phyloP scores from a whole-genome alignment of 2,329 filamentous ascomycete species.

The Claviceps sp. region DNA sequence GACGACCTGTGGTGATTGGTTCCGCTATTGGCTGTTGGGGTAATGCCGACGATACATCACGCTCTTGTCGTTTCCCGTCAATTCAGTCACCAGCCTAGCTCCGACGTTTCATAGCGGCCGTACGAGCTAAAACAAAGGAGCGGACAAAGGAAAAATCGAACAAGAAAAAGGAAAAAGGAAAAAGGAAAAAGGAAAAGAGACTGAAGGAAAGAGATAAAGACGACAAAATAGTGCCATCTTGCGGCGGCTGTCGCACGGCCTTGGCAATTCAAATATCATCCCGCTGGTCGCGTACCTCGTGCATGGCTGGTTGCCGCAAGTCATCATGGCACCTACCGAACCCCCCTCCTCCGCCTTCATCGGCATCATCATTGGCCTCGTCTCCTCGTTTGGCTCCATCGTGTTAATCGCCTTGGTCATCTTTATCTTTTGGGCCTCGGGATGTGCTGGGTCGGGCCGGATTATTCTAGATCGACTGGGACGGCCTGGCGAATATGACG shows the following conservation, averaged over 20 bases:
- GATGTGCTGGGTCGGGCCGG: conserved; percentile 60
- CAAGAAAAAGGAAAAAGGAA: no score
- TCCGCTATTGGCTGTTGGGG: background rate
- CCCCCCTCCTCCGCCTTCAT: conserved; percentile 37
- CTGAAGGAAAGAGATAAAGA: no score
- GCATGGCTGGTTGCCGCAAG: background rate
- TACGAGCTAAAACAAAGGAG: no score
- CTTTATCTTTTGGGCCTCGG: conserved; percentile 77
- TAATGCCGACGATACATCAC: background rate
- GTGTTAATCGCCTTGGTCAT: conserved; percentile 71
- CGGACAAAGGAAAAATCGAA: no score
- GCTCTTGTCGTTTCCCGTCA: background rate
- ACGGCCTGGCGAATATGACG: conserved; percentile 89
- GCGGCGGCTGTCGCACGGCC: conserved; percentile 1
- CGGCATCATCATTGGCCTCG: conserved; percentile 85
- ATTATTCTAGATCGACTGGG: conserved; percentile 91
- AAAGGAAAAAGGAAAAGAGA: no score
- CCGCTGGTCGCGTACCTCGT: background rate
- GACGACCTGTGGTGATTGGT: no score
- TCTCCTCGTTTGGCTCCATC: conserved; percentile 88
- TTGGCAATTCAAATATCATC: background rate
- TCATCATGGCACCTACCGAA: conserved; percentile 16
- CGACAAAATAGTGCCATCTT: background rate
- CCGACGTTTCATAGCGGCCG: no score
- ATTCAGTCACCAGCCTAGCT: background rate